Percentiles rank a stretch among this genome's conserved stretches.
These are phyloP conservation scores for Leishmania martiniquensis DNA, from an alignment of 208 protist genomes.

Conservation along the genomic window DNA sequence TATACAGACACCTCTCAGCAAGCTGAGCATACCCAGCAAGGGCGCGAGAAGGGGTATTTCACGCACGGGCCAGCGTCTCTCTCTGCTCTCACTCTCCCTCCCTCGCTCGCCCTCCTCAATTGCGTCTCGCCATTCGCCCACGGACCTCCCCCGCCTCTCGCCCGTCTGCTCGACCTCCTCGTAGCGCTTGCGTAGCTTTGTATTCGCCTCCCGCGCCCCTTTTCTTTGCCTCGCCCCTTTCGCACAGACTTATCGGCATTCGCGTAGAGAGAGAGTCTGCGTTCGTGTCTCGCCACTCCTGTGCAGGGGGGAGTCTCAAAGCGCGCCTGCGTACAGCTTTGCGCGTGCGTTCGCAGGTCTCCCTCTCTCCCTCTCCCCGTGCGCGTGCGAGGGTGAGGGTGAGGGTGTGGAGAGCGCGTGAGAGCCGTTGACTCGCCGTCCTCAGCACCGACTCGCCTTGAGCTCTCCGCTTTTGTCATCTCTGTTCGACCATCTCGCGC, in stretches of 20 bases:
- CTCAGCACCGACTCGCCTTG: neutral
- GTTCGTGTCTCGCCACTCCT: neutral
- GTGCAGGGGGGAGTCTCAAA: neutral
- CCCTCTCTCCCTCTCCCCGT: too few species aligned
- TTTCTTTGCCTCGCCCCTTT: neutral
- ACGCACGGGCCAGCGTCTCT: too few species aligned
- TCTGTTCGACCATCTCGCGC: too few species aligned
- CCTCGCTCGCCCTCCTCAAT: neutral
- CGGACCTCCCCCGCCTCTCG: neutral
- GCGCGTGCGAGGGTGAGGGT: neutral
- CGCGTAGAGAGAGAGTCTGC: neutral
- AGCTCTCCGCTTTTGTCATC: too few species aligned
- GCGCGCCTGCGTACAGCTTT: neutral
- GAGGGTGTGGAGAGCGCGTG: neutral
- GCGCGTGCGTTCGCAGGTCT: constrained; percentile 5
- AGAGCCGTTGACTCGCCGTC: neutral
- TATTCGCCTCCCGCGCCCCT: too few species aligned
- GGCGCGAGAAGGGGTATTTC: too few species aligned
- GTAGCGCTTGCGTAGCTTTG: neutral
- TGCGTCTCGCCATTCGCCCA: neutral
- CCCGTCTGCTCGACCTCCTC: neutral
- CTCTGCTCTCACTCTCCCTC: neutral
- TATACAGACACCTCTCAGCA: too few species aligned
- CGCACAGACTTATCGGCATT: neutral
- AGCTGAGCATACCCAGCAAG: too few species aligned